Conservation (phyloP, 192 early-diverging fungal genomes). For the Coemansia sp. region DNA sequence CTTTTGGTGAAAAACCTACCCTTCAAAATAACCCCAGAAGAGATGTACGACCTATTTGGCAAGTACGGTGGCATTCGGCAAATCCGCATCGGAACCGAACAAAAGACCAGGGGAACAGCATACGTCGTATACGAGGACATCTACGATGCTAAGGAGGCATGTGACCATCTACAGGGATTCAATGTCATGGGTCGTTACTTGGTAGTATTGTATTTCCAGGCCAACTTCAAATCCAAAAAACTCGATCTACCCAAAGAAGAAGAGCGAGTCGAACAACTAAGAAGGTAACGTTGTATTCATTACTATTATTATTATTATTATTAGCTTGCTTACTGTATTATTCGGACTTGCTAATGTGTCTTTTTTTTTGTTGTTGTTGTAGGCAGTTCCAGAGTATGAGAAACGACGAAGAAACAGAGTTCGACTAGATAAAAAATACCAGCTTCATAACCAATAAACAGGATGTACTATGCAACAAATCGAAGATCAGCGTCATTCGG, state of each 20-base stretch:
- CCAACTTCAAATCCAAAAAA: constrained; percentile 77
- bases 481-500: constrained; percentile 26
- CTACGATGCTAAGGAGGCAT: constrained; percentile 95
- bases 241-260: constrained; percentile 77
- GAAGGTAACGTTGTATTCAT: constrained; percentile 64
- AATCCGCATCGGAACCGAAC: constrained; percentile 79
- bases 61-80: constrained; percentile 94
- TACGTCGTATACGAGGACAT: constrained; percentile 99
- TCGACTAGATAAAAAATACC: constrained; percentile 20
- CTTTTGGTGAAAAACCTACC: constrained; percentile 94
- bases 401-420: constrained; percentile 32
- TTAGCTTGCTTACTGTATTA: too few species aligned
- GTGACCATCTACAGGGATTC: constrained; percentile 93
- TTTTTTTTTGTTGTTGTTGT: constrained; percentile 2
- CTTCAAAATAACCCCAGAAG: constrained; percentile 94
- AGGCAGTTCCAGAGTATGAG: constrained; percentile 42
- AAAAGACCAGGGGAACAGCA: constrained; percentile 90
- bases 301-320: too few species aligned
- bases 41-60: constrained; percentile 98
- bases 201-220: constrained; percentile 89
- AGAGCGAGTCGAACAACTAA: constrained; percentile 68
- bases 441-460: too few species aligned
- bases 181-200: constrained; percentile 95
- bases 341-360: not conserved
- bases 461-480: constrained; percentile 28